These are phyloP conservation scores for Helotiales sp. DNA, from an alignment of 2,329 filamentous ascomycete species.

Conservation along the genomic window DNA sequence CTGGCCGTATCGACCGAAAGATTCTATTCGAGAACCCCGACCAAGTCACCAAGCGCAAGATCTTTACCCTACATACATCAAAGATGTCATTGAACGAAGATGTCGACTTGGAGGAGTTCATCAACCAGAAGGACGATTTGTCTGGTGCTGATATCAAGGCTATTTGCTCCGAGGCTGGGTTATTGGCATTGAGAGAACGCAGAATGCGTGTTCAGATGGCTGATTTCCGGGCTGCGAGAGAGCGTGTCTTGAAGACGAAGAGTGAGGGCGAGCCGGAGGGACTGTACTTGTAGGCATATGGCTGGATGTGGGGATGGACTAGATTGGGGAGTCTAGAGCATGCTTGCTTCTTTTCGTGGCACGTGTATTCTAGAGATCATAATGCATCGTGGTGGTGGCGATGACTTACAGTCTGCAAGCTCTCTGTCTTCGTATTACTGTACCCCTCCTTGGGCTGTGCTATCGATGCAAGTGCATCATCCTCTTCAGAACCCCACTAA, in stretches of 20 bases:
- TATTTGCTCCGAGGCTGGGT: slow-evolving; percentile 94
- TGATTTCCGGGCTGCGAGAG: slow-evolving; percentile 89
- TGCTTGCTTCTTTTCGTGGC: slow-evolving; percentile 25
- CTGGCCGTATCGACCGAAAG: slow-evolving; percentile 97
- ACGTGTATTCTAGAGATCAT: slow-evolving; percentile 32
- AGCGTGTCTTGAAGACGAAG: slow-evolving; percentile 97
- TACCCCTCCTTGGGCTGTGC: neutral
- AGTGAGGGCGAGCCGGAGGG: slow-evolving; percentile 97
- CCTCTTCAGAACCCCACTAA: neutral
- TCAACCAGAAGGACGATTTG: slow-evolving; percentile 96
- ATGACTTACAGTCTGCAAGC: neutral
- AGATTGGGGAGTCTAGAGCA: no score
- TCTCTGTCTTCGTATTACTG: neutral
- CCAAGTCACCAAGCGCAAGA: slow-evolving; percentile 95
- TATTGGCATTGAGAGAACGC: slow-evolving; percentile 90
- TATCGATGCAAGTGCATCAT: neutral
- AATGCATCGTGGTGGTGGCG: slow-evolving; percentile 12
- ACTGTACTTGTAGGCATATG: slow-evolving; percentile 78
- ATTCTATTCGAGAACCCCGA: slow-evolving; percentile 72
- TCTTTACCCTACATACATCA: slow-evolving; percentile 95
- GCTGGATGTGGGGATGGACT: neutral
- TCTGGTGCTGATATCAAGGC: slow-evolving; percentile 98
- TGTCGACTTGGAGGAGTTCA: slow-evolving; percentile 98
- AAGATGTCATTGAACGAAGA: slow-evolving; percentile 98
- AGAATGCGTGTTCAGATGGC: slow-evolving; percentile 99